Percentiles rank a stretch among this genome's conserved stretches.
Conservation (phyloP, 202 grass and related monocot genomes). For the Zoysia matrella region DNA sequence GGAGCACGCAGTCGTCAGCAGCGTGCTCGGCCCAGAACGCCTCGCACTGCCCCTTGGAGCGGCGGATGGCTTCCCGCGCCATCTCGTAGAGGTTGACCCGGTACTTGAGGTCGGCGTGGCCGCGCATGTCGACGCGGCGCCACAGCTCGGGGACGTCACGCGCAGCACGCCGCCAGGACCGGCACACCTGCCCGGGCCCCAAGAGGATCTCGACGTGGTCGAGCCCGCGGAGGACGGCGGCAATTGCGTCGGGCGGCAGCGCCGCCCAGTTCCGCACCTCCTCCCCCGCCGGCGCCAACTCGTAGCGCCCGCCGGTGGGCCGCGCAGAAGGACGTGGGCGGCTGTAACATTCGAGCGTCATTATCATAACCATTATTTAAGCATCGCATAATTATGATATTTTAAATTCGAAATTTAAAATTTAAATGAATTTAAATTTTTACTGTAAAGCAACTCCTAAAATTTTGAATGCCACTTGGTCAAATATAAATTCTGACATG, state of each 20-base stretch:
- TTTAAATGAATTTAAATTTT: no score
- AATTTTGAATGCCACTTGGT: no score
- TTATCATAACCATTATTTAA: no score
- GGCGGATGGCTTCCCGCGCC: neutral
- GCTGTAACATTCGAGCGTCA: no score
- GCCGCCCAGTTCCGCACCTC: neutral
- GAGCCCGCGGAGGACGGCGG: neutral
- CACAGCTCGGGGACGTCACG: neutral
- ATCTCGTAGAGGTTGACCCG: neutral
- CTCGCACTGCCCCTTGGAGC: neutral
- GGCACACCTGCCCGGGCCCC: neutral
- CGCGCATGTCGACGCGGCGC: neutral
- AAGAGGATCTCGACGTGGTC: neutral
- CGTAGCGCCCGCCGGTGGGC: no score
- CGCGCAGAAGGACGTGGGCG: no score
- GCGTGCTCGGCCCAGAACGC: neutral
- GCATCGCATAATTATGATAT: no score
- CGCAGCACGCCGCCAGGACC: neutral
- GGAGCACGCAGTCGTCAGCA: neutral
- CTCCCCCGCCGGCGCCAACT: no score
- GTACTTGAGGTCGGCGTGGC: neutral
- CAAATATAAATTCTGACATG: no score
- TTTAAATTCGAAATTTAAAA: no score
- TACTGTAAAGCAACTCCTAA: no score
- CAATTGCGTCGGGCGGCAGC: neutral